These are phyloP conservation scores for Cryptococcus neoformans DNA, from an alignment of 1,284 basidiomycete genomes.

Conservation along the genomic window DNA sequence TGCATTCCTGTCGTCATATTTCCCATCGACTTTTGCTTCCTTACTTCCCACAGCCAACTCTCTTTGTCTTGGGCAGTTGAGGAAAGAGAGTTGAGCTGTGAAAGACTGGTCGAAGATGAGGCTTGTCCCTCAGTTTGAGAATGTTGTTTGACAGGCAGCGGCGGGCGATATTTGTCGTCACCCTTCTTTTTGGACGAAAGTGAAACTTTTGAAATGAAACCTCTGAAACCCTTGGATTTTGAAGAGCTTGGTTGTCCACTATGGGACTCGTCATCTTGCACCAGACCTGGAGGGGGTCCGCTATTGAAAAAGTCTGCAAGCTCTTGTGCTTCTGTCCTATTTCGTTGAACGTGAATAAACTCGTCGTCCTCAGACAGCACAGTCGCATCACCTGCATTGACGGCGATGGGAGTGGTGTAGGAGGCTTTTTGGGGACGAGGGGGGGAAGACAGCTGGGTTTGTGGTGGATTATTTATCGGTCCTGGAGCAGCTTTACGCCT, in stretches of 20 bases:
- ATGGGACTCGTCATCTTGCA: constrained; percentile 6
- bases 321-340: constrained; percentile 31
- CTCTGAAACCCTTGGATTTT: constrained; percentile 21
- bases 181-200: constrained; percentile 17
- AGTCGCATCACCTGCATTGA: background rate
- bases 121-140: background rate
- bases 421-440: background rate
- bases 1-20: background rate
- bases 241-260: constrained; percentile 15
- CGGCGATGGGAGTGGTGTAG: background rate
- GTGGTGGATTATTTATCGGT: background rate
- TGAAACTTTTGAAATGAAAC: constrained; percentile 32
- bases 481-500: background rate
- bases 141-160: background rate
- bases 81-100: background rate
- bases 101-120: background rate
- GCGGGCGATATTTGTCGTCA: background rate
- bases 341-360: background rate
- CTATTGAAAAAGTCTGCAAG: constrained; percentile 41
- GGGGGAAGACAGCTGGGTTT: background rate
- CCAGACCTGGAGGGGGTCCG: constrained; percentile 22
- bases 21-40: constrained; percentile 13
- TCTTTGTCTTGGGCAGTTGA: no score
- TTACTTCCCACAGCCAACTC: constrained; percentile 1
- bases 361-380: background rate